Percentiles rank a stretch among this genome's conserved stretches.
Conservation (phyloP, 179 eudicot genomes). For the Silene coronaria region DNA sequence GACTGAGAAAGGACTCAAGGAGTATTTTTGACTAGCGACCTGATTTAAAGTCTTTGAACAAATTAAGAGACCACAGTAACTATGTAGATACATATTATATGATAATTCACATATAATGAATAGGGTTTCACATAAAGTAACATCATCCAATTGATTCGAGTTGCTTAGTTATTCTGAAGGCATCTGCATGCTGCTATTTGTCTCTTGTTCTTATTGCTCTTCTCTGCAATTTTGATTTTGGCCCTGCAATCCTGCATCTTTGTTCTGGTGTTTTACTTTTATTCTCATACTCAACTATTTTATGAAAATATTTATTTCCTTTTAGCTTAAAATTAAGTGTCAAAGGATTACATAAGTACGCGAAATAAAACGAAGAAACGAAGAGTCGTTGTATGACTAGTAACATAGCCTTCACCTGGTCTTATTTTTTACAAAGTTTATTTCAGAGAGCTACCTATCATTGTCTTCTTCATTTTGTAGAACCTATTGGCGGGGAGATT, state of each 20-base stretch:
- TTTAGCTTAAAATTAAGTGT: too few relatives aligned
- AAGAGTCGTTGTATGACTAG: too few relatives aligned
- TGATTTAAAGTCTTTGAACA: neutral
- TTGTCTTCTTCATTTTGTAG: constrained; percentile 35
- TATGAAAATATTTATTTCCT: too few relatives aligned
- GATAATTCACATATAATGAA: neutral
- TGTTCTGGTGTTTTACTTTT: neutral
- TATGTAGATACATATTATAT: neutral
- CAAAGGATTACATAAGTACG: too few relatives aligned
- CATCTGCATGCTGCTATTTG: neutral
- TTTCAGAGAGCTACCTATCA: constrained; percentile 10
- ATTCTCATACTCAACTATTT: too few relatives aligned
- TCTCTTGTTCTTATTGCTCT: neutral
- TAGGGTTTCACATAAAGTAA: neutral
- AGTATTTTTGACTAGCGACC: too few relatives aligned
- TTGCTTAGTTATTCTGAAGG: neutral
- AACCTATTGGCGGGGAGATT: constrained; percentile 87
- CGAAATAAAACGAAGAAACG: too few relatives aligned
- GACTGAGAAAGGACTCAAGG: constrained; percentile 3
- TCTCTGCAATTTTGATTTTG: neutral
- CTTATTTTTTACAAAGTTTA: neutral
- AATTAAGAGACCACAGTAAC: neutral
- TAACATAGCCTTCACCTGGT: too few relatives aligned
- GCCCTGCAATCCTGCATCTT: neutral
- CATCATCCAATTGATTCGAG: neutral